Evolutionary conservation across 2,329 filamentous ascomycete genomes (phyloP).

Genomic region (Curvularia spicifera): DNA sequence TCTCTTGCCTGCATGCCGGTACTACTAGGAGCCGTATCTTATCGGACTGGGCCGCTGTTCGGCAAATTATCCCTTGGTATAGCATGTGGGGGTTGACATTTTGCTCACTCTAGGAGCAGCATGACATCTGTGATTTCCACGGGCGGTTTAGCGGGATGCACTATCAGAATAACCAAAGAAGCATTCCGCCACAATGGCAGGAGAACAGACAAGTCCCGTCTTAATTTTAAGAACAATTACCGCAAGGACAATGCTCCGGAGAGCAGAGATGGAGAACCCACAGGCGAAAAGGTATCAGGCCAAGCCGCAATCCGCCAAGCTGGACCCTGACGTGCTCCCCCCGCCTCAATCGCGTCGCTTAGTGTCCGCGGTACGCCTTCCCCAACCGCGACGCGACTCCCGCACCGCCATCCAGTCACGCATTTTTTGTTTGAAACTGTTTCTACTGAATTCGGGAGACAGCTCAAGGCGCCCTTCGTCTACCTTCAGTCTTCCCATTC

Average conservation of each 20-base stretch:
- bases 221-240: neutral
- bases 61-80: neutral
- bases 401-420: slow-evolving; percentile 23
- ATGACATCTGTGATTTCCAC: neutral
- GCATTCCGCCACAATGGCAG: neutral
- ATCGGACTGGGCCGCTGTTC: slow-evolving; percentile 7
- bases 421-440: slow-evolving; percentile 8
- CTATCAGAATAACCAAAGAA: neutral
- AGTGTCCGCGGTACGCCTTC: slow-evolving; percentile 22
- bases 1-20: slow-evolving; percentile 2
- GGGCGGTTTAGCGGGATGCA: too few species aligned
- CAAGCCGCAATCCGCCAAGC: slow-evolving; percentile 15
- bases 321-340: slow-evolving; percentile 24
- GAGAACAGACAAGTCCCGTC: too few species aligned
- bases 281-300: neutral
- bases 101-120: neutral
- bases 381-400: slow-evolving; percentile 32
- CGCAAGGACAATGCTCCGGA: neutral
- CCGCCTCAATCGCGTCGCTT: slow-evolving; percentile 28
- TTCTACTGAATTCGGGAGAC: slow-evolving; percentile 4
- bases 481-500: slow-evolving; percentile 1
- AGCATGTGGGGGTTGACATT: neutral
- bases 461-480: slow-evolving; percentile 11
- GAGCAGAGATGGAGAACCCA: neutral
- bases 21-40: slow-evolving; percentile 8